Base-by-base conservation (phyloP, 306 rosid genomes). In the Cercis canadensis region DNA sequence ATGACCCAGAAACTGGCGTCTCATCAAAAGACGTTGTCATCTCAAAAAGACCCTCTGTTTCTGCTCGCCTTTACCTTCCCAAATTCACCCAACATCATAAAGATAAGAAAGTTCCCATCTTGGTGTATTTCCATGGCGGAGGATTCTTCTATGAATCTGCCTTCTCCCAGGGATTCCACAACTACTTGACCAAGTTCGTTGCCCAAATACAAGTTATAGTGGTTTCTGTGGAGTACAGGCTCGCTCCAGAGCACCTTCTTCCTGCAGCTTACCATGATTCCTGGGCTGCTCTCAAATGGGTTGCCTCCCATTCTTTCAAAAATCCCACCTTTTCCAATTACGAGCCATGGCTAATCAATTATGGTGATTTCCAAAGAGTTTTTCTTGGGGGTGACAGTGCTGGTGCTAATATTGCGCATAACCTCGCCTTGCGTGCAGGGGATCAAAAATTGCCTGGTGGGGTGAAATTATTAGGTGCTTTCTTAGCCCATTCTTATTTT, bases 61-160 rank as follows among this genome's bases (percentile, higher is more conserved):
- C 73, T 0, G 87, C 86, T 11, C 82, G 89, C 1, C 11, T 84
- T 18, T 75, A 70, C 57, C 84, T 84, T 31, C 94, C 91, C 2
- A 80, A 73, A 47, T 55, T 67, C 8, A 33, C n/a, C 21, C 58
- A 69, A 50, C 5, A 21, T 18, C 9, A 65, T 5, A 3, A 55
- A 0, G n/a, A 4, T 9, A 51, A 73, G 4, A 85, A 84, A 52
- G 66, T 86, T 36, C 90, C 90, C 6, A 62, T 88, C 72, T 57
- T 86, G 15, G 83, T 88, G 59, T 88, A 88, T 78, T 88, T 15
- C 61, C 94, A 86, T 6, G 94, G 94, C 13, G 89, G 90, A 0
- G 90, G 61, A 1, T 83, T 88, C 46, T 74, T 77, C 70, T 43
- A 81, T 0, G 86, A 88, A 63, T 86, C 94, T 0, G 89, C 90